phyloP scores from a whole-genome alignment of 345 rosid species.

The Streptanthus diversifolius region DNA sequence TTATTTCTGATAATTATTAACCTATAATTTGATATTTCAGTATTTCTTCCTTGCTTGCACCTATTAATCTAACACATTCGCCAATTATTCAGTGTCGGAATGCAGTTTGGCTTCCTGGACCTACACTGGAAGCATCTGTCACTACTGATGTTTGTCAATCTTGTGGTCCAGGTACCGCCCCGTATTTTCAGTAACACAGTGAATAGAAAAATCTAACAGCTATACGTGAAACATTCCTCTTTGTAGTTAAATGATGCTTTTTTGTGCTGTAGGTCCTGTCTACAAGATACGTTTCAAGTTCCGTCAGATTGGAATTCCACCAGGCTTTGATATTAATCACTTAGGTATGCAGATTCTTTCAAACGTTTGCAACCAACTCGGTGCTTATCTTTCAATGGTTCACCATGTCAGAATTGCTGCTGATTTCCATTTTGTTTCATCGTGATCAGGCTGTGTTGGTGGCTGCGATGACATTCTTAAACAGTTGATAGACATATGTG shows the following conservation, averaged over 20 bases:
- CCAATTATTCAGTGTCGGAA: constrained; percentile 68
- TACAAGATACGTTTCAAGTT: constrained; percentile 88
- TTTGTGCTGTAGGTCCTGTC: constrained; percentile 53
- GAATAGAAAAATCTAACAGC: not conserved
- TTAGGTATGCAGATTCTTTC: constrained; percentile 50
- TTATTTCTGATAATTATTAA: not conserved
- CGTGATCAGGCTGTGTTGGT: constrained; percentile 77
- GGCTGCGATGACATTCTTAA: constrained; percentile 82
- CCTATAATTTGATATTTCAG: not conserved
- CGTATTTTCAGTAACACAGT: not conserved
- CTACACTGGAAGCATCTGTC: constrained; percentile 76
- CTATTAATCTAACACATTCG: not conserved
- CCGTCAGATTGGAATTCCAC: constrained; percentile 92
- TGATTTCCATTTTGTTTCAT: not conserved
- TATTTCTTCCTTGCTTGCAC: constrained; percentile 5
- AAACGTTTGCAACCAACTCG: constrained; percentile 2
- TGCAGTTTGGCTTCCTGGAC: constrained; percentile 97
- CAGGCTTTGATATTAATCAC: constrained; percentile 69
- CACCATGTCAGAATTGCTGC: not conserved
- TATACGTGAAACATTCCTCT: not conserved
- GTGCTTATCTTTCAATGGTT: not conserved
- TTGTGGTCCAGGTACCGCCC: constrained; percentile 68
- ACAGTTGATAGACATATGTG: constrained; percentile 82
- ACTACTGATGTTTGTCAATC: constrained; percentile 65
- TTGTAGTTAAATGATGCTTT: constrained; percentile 1